Percentiles rank a stretch among this genome's conserved stretches.
phyloP scores from a whole-genome alignment of 2,329 filamentous ascomycete species.

The Pestalotiopsis sp. region DNA sequence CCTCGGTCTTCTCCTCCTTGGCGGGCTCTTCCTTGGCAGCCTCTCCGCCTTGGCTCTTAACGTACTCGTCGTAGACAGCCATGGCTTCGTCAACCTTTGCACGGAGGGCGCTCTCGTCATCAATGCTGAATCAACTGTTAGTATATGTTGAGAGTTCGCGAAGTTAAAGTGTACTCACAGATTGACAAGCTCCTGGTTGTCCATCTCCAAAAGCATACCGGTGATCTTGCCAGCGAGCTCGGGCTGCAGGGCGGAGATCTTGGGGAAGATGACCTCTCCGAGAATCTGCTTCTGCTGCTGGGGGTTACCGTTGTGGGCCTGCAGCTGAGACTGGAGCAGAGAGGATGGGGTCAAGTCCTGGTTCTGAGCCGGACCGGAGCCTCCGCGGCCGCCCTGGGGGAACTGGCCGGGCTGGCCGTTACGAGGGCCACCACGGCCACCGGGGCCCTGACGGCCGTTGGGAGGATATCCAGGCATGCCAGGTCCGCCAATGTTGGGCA shows the following conservation, averaged over 20 bases:
- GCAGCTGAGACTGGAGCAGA: conserved; percentile 61
- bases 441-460: conserved; percentile 45
- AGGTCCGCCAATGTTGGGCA: conserved; percentile 46
- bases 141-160: neutral
- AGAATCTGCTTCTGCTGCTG: conserved; percentile 98
- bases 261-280: conserved; percentile 96
- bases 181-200: conserved; percentile 90
- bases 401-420: conserved; percentile 42
- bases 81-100: conserved; percentile 98
- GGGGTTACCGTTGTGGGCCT: conserved; percentile 50
- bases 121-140: conserved; percentile 64
- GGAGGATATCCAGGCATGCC: conserved; percentile 59
- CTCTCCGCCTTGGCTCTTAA: conserved; percentile 72
- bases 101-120: conserved; percentile 85
- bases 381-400: conserved; percentile 53
- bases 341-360: conserved; percentile 42
- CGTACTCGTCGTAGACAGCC: conserved; percentile 96
- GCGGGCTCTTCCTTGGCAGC: conserved; percentile 39
- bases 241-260: conserved; percentile 93
- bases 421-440: conserved; percentile 42
- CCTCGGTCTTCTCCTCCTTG: conserved; percentile 54
- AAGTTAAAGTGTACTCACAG: conserved; percentile 69
- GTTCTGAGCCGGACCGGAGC: conserved; percentile 32
- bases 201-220: conserved; percentile 99
- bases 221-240: conserved; percentile 99